Percentiles rank a stretch among this genome's conserved stretches.
Evolutionary conservation across 306 rosid genomes (phyloP).

Genomic region (Canavalia ensiformis): DNA sequence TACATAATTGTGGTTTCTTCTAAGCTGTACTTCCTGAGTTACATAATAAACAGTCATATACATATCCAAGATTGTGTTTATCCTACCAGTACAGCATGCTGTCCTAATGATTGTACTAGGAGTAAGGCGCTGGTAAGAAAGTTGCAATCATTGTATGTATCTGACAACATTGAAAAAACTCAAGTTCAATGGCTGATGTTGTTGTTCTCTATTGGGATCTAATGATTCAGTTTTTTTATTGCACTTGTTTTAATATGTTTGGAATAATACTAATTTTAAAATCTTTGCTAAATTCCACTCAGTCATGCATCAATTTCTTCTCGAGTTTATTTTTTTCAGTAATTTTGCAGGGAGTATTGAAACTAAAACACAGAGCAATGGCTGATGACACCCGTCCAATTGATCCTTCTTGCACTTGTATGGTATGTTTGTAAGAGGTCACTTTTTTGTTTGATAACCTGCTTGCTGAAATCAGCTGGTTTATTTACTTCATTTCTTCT

Average conservation of each 20-base stretch:
- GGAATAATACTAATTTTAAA: slow-evolving; percentile 5
- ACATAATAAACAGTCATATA: neutral
- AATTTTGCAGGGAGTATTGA: slow-evolving; percentile 81
- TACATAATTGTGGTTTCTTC: too few relatives aligned
- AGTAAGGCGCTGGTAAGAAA: neutral
- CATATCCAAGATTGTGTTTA: neutral
- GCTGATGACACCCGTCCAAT: slow-evolving; percentile 93
- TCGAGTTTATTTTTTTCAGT: neutral
- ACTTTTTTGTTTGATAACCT: slow-evolving; percentile 33
- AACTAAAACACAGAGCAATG: slow-evolving; percentile 84
- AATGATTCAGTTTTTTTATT: slow-evolving; percentile 12
- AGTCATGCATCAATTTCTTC: slow-evolving; percentile 12
- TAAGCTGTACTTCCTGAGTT: too few relatives aligned
- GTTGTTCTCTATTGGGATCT: slow-evolving; percentile 1
- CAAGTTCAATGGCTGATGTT: neutral
- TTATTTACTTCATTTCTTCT: slow-evolving; percentile 48
- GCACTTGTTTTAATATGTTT: slow-evolving; percentile 27
- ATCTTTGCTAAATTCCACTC: neutral
- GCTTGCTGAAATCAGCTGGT: slow-evolving; percentile 22
- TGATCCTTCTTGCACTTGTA: slow-evolving; percentile 86
- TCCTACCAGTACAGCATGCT: neutral
- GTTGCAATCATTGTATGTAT: neutral
- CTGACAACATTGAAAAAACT: neutral
- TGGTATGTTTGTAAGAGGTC: slow-evolving; percentile 67
- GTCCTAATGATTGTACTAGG: slow-evolving; percentile 13